A percentile compares a stretch with the other conserved stretches of the same genome.
phyloP scores from a whole-genome alignment of 1,284 basidiomycete genomes.

The Pterulicium gracile region DNA sequence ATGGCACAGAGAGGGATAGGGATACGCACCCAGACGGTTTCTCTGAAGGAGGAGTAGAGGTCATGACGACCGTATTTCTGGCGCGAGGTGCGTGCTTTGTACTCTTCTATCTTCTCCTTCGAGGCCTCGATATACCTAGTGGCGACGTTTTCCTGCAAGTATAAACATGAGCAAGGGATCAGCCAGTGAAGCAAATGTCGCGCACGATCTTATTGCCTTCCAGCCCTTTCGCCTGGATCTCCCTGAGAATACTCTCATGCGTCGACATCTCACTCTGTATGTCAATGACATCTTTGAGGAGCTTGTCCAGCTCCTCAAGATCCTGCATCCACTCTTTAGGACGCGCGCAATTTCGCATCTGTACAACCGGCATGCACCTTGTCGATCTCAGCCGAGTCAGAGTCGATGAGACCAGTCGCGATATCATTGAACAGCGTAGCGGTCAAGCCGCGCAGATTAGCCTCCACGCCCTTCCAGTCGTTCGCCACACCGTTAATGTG shows the following conservation, averaged over 20 bases:
- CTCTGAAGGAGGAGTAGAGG: slow-evolving; percentile 53
- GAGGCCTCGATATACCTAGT: slow-evolving; percentile 35
- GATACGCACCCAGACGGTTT: slow-evolving; percentile 52
- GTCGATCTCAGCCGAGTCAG: slow-evolving; percentile 53
- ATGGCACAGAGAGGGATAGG: slow-evolving; percentile 5
- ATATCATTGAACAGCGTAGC: slow-evolving; percentile 34
- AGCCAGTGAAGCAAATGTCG: slow-evolving; percentile 3
- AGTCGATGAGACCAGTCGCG: slow-evolving; percentile 43
- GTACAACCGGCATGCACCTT: slow-evolving; percentile 40
- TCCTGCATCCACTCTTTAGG: slow-evolving; percentile 25
- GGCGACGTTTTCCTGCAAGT: slow-evolving; percentile 42
- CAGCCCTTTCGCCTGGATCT: slow-evolving; percentile 43
- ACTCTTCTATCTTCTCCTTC: slow-evolving; percentile 30
- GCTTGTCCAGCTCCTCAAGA: slow-evolving; percentile 43
- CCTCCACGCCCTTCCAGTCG: slow-evolving; percentile 46
- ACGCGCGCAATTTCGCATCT: not conserved
- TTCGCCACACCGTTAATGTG: slow-evolving; percentile 42
- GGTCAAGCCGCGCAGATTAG: slow-evolving; percentile 13
- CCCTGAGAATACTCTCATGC: slow-evolving; percentile 43
- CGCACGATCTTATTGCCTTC: slow-evolving; percentile 27
- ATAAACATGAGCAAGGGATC: not conserved
- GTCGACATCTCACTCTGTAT: slow-evolving; percentile 45
- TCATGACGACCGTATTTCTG: slow-evolving; percentile 65
- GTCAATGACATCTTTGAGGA: slow-evolving; percentile 61
- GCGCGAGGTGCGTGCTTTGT: slow-evolving; percentile 49